Evolutionary conservation across 495 filamentous ascomycete species (phyloP).

Genomic region (Trichoderma virens): DNA sequence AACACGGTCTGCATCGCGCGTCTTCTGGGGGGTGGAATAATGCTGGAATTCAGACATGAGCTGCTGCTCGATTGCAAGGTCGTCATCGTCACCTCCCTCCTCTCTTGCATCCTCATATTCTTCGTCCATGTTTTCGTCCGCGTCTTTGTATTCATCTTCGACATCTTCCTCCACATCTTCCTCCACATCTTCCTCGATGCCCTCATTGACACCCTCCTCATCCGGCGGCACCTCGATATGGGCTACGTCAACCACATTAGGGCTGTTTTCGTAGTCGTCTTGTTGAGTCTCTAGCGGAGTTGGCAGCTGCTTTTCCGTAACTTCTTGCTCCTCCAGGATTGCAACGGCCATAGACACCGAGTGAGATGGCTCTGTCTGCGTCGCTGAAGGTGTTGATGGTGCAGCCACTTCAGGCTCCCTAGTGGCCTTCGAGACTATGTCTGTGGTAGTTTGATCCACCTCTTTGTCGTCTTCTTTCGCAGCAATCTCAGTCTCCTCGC

Average conservation of each 20-base stretch:
- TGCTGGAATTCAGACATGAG: constrained; percentile 6
- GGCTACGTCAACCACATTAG: not conserved
- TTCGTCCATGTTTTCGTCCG: constrained; percentile 7
- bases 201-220: not conserved
- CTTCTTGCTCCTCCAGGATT: not conserved
- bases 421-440: not conserved
- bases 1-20: not conserved
- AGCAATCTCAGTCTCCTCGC: not conserved
- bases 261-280: not conserved
- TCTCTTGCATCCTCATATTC: constrained; percentile 11
- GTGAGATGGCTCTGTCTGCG: not conserved
- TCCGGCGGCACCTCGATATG: not conserved
- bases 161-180: not conserved
- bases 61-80: constrained; percentile 9
- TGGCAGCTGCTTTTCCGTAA: not conserved
- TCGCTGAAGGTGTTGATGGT: not conserved
- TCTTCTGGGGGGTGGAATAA: not conserved
- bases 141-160: constrained; percentile 13
- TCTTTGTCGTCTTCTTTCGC: not conserved
- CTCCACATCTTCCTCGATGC: not conserved
- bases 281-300: not conserved
- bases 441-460: not conserved
- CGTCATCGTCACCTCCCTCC: constrained; percentile 8
- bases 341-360: not conserved
- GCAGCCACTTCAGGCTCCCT: not conserved